Evolutionary conservation across 345 rosid species (phyloP).

Genomic region (Salix brachista): DNA sequence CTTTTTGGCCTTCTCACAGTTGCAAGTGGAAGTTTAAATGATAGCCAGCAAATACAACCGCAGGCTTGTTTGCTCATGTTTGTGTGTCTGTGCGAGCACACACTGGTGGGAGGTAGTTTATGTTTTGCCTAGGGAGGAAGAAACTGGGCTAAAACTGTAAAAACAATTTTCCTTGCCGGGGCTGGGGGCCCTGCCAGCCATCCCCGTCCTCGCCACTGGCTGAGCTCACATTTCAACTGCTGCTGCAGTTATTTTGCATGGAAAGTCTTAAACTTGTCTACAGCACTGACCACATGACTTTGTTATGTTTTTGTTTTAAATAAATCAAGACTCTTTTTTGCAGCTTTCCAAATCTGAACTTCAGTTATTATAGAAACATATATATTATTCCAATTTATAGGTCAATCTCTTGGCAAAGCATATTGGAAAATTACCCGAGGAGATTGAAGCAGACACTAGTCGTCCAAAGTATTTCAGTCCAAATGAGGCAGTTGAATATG

Average conservation of each 20-base stretch:
- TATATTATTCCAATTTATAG: constrained; percentile 23
- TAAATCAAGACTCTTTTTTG: not conserved
- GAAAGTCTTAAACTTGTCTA: not conserved
- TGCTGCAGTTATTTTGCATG: not conserved
- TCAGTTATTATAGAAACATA: not conserved
- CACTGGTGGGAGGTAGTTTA: not conserved
- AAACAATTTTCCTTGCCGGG: no score
- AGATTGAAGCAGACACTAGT: constrained; percentile 76
- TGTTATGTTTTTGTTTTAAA: not conserved
- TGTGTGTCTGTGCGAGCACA: not conserved
- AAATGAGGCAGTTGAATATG: constrained; percentile 78
- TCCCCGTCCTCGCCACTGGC: no score
- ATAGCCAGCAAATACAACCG: not conserved
- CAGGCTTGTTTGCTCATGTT: not conserved
- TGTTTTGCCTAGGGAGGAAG: not conserved
- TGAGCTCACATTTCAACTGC: constrained; percentile 6
- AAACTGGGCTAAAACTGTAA: not conserved
- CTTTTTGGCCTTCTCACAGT: not conserved
- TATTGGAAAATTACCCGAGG: constrained; percentile 63
- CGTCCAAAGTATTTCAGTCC: constrained; percentile 85
- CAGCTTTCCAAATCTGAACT: not conserved
- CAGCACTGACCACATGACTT: not conserved
- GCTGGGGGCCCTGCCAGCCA: no score
- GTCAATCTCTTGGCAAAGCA: constrained; percentile 69
- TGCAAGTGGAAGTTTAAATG: not conserved